Evolutionary conservation across 495 filamentous ascomycete species (phyloP).

Genomic region (Trichoderma erinaceum): DNA sequence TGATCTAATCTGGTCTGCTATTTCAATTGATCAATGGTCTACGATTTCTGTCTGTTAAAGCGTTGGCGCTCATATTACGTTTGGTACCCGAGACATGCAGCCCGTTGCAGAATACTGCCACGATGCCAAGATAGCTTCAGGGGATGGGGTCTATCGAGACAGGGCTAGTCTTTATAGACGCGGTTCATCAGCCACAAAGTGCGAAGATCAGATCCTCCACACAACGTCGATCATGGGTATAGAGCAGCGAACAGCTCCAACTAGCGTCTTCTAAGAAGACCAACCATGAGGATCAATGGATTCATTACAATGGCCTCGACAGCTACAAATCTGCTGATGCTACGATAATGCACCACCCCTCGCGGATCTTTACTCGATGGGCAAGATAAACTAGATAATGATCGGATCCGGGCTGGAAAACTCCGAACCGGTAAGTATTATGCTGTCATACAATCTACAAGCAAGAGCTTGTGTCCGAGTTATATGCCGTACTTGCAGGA

Average conservation of each 20-base stretch:
- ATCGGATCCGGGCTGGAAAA: background rate
- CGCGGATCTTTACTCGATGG: background rate
- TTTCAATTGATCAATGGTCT: background rate
- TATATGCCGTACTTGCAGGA: no score
- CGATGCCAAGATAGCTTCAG: background rate
- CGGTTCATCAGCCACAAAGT: slow-evolving; percentile 1
- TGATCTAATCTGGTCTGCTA: no score
- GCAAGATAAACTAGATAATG: background rate
- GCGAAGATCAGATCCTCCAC: slow-evolving; percentile 5
- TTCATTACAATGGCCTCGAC: background rate
- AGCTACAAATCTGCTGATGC: background rate
- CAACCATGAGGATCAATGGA: background rate
- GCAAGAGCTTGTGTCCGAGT: no score
- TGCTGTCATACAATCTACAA: no score
- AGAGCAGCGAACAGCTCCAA: background rate
- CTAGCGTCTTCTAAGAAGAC: background rate
- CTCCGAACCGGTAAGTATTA: no score
- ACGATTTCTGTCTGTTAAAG: background rate
- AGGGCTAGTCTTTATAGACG: background rate
- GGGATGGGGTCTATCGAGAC: background rate
- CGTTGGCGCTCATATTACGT: background rate
- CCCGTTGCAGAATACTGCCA: background rate
- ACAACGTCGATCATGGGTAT: background rate
- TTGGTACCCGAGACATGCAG: background rate
- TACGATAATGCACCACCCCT: background rate